Evolutionary conservation across 345 rosid species (phyloP), one percentile per base, ranked within the genome.

Genomic region (Rhodamnia rubescens): DNA sequence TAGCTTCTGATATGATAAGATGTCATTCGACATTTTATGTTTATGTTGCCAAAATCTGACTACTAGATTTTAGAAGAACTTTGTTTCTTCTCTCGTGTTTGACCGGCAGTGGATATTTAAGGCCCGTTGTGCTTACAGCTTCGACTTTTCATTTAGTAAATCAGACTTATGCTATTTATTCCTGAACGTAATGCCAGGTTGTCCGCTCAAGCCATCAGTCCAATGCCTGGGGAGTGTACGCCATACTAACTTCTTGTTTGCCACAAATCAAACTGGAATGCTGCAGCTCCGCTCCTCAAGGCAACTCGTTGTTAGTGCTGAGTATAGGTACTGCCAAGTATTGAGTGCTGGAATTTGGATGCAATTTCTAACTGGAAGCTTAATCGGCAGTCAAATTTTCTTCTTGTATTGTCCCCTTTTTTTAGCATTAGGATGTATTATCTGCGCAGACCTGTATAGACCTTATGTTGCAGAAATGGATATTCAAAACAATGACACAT

Each of bases 251-350:
- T 90, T 93, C 90, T 85, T 94, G 50, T 90, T 93, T 55, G 57
- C 88, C 84, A 81, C 87, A 83, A 90, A 91, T 86, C 88, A 74
- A 32, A 84, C 85, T 21, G 82, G 91, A 83, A 92, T 90, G 69
- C 47, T 91, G 86, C 92, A 85, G 54, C 81, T 89, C 82, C 74
- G 89, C 85, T 86, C 91, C 53, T 89, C 94, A 29, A 90, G 89
- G 87, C 90, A 84, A 78, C 88, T 94, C 51, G 82, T 82, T 4
- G 92, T 95, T 88, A 92, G 89, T 55, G 97, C 98, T 84, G 90
- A 91, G 11, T 90, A 93, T 87, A 93, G 99, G 99, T 93, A 90
- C 32, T 69, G 78, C 22, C 44, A 8, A 69, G 24, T 18, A 69
- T 69, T 8, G 78, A 69, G 32, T 50, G 7, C 83, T 69, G 14